Conservation (phyloP, 1,139 yeast species). For the Pneumocystis jirovecii region DNA sequence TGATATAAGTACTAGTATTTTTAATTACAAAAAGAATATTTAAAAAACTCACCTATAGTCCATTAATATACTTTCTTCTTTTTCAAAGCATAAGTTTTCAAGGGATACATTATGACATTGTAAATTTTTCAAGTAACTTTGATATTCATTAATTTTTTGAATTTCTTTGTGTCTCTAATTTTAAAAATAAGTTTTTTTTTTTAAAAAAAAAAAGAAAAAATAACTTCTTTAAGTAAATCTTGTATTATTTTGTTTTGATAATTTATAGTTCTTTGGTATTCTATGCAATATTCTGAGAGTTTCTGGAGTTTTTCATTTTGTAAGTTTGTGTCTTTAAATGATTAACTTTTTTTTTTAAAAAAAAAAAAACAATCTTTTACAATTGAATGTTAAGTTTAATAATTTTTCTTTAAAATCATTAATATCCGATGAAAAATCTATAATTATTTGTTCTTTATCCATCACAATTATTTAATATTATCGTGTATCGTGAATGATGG, state of each 20-base stretch:
- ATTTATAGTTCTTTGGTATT: not conserved
- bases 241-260: not conserved
- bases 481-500: not conserved
- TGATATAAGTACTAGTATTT: not conserved
- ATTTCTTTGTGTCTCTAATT: not conserved
- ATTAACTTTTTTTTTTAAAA: not conserved
- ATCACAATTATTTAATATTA: not conserved
- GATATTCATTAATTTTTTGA: not conserved
- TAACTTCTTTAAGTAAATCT: not conserved
- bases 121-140: not conserved
- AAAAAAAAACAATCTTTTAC: not conserved
- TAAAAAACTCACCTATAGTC: not conserved
- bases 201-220: not conserved
- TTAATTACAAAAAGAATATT: not conserved
- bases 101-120: not conserved
- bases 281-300: not conserved
- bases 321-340: not conserved
- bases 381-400: not conserved
- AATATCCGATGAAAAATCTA: not conserved
- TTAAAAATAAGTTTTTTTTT: not conserved
- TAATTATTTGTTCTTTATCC: not conserved
- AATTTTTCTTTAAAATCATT: not conserved
- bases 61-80: not conserved
- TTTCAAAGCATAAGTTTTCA: not conserved
- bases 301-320: not conserved